Evolutionary conservation across 2,329 filamentous ascomycete genomes (phyloP).

Genomic region (Canariomyces notabilis): DNA sequence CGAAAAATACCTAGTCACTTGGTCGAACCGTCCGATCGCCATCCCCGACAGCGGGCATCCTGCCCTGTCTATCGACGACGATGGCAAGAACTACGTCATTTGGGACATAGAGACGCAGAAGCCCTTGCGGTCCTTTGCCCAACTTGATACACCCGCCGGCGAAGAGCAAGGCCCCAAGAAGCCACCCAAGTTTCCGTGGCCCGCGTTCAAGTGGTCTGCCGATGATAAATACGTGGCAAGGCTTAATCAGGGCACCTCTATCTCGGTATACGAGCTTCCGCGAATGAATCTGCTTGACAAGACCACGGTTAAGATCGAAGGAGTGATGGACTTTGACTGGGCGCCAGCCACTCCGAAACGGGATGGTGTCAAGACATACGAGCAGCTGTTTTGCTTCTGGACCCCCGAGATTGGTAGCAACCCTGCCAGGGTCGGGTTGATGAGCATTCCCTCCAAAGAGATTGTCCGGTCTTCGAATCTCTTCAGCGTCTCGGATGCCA

Average conservation of each 20-base stretch:
- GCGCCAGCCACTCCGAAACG: constrained; percentile 76
- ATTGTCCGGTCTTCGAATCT: constrained; percentile 91
- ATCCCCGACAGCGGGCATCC: constrained; percentile 85
- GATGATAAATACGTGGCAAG: constrained; percentile 97
- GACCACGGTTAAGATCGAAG: constrained; percentile 91
- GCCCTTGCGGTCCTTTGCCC: constrained; percentile 88
- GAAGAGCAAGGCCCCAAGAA: constrained; percentile 64
- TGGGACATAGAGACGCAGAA: constrained; percentile 92
- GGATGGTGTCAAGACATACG: constrained; percentile 83
- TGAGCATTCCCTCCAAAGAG: constrained; percentile 94
- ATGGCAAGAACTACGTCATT: constrained; percentile 98
- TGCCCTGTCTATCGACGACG: constrained; percentile 81
- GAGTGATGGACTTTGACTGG: constrained; percentile 98
- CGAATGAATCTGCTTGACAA: constrained; percentile 86
- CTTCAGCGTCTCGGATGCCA: constrained; percentile 96
- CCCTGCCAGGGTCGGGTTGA: constrained; percentile 92
- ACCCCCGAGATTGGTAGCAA: constrained; percentile 97
- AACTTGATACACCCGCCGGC: constrained; percentile 66
- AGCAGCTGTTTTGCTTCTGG: constrained; percentile 98
- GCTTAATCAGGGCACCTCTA: constrained; percentile 79
- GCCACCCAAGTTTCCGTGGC: constrained; percentile 88
- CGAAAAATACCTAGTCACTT: constrained; percentile 92
- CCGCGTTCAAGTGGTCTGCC: constrained; percentile 98
- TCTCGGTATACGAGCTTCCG: constrained; percentile 93
- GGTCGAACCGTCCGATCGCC: constrained; percentile 89